Evolutionary conservation across 768 basidiomycete species (phyloP).

Genomic region (Chiua virens): DNA sequence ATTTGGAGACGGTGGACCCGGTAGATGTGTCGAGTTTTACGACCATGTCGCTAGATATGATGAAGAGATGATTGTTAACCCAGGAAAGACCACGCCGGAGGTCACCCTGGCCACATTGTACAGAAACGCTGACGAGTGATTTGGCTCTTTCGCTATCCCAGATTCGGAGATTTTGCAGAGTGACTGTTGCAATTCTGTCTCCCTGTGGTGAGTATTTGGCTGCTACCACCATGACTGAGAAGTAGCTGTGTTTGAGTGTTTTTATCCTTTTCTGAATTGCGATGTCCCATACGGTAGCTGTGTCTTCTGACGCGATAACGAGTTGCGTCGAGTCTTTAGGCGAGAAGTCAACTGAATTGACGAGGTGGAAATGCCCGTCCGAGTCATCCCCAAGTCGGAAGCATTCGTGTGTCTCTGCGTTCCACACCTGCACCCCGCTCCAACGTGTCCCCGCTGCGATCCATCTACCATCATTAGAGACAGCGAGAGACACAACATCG

Average conservation of each 20-base stretch:
- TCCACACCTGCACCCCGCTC: too few relatives aligned
- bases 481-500: too few relatives aligned
- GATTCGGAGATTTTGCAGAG: too few relatives aligned
- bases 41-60: neutral
- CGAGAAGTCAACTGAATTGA: neutral
- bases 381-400: too few relatives aligned
- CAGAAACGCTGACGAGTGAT: neutral
- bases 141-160: neutral
- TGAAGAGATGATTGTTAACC: neutral
- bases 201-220: neutral
- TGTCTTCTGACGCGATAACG: neutral
- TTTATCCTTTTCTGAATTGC: neutral
- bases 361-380: too few relatives aligned
- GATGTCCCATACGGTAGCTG: neutral
- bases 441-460: too few relatives aligned
- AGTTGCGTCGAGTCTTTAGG: neutral
- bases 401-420: too few relatives aligned
- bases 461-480: too few relatives aligned
- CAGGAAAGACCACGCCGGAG: neutral
- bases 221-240: neutral
- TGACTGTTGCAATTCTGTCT: neutral
- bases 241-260: neutral
- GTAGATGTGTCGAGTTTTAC: neutral
- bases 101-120: neutral
- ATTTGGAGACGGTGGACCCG: neutral